These are phyloP conservation scores for Hypoxylon sp. DNA, from an alignment of 2,329 filamentous ascomycete genomes.

Conservation along the genomic window DNA sequence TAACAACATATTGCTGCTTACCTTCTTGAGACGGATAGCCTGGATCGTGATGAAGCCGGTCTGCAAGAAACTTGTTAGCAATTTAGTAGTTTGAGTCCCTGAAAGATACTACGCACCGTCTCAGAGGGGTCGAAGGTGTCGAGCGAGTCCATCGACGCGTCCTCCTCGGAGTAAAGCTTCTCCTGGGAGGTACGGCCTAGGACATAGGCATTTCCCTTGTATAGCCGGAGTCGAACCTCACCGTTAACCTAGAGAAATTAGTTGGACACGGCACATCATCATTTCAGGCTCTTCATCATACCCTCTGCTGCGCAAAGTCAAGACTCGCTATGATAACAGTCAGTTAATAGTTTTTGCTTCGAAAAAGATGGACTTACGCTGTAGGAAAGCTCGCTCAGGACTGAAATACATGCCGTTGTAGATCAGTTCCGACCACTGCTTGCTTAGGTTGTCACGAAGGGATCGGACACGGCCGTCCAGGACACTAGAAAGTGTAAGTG, in stretches of 20 bases:
- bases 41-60: conserved; percentile 76
- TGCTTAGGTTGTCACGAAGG: conserved; percentile 70
- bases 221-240: neutral
- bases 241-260: neutral
- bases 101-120: conserved; percentile 18
- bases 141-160: conserved; percentile 67
- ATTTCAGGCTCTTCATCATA: neutral
- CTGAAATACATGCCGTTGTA: conserved; percentile 59
- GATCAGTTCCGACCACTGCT: conserved; percentile 63
- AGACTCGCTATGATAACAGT: neutral
- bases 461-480: conserved; percentile 71
- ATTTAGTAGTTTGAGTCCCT: conserved; percentile 56
- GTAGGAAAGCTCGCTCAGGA: conserved; percentile 58
- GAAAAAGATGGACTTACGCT: conserved; percentile 64
- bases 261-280: neutral
- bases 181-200: conserved; percentile 62
- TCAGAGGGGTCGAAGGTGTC: conserved; percentile 58
- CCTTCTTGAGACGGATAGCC: conserved; percentile 74
- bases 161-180: conserved; percentile 67
- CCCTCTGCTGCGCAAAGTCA: neutral
- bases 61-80: neutral
- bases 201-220: conserved; percentile 60
- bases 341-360: neutral
- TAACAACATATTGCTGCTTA: conserved; percentile 40
- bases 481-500: conserved; percentile 49